Evolutionary conservation across 164 flowering plant genomes (phyloP).

Genomic region (Umbilicus rupestris): DNA sequence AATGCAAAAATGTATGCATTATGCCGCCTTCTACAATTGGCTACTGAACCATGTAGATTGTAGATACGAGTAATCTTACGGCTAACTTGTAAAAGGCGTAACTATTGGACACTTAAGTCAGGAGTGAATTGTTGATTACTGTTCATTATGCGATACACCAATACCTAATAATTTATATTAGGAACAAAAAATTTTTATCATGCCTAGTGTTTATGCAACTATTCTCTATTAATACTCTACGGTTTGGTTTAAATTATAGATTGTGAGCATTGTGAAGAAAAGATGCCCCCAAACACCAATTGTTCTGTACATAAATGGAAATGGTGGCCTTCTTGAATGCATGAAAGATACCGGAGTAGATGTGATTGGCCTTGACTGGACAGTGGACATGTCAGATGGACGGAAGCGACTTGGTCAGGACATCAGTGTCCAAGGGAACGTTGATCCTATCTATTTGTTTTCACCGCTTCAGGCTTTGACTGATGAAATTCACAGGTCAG

Average conservation of each 20-base stretch:
- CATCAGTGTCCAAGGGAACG: conserved; percentile 84
- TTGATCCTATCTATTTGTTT: conserved; percentile 83
- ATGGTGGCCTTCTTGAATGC: conserved; percentile 93
- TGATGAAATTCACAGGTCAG: conserved; percentile 76
- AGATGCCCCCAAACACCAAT: conserved; percentile 77
- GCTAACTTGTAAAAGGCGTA: background rate
- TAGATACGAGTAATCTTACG: background rate
- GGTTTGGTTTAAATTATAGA: conserved; percentile 45
- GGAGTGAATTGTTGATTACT: background rate
- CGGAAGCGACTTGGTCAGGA: conserved; percentile 66
- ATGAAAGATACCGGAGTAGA: conserved; percentile 93
- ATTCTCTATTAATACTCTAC: background rate
- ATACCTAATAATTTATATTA: background rate
- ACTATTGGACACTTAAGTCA: background rate
- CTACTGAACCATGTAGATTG: background rate
- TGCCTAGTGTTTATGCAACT: background rate
- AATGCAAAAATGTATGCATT: background rate
- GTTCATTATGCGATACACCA: background rate
- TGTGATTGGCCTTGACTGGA: conserved; percentile 99
- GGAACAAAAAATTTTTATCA: background rate
- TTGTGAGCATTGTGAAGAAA: conserved; percentile 50
- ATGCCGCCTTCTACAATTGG: background rate
- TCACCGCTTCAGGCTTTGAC: conserved; percentile 74
- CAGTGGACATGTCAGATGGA: conserved; percentile 96
- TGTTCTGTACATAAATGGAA: conserved; percentile 92